A percentile compares a stretch with the other conserved stretches of the same genome.
Conservation (phyloP, 495 filamentous ascomycete genomes). For the Tuber melanosporum region DNA sequence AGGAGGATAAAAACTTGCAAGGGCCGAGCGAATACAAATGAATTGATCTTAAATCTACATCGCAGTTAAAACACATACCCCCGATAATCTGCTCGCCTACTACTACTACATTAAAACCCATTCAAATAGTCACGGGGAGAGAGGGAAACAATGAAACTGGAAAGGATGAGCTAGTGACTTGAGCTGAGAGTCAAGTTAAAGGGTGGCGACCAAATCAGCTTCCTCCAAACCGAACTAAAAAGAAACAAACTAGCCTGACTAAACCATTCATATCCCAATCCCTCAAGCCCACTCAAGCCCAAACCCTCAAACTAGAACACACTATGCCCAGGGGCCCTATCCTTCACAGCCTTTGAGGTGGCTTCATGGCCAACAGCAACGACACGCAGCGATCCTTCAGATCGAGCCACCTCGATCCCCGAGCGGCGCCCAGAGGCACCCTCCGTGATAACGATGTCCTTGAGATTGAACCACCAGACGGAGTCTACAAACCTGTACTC, state of each 20-base stretch:
- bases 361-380: not conserved
- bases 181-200: not conserved
- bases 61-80: not conserved
- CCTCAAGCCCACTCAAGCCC: not conserved
- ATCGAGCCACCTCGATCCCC: not conserved
- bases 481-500: not conserved
- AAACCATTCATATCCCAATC: not conserved
- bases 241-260: not conserved
- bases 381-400: not conserved
- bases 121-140: not conserved
- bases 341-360: not conserved
- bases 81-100: not conserved
- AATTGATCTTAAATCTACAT: not conserved
- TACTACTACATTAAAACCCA: not conserved
- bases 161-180: not conserved
- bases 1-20: not conserved
- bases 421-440: not conserved
- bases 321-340: not conserved
- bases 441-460: not conserved
- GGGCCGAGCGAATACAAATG: not conserved
- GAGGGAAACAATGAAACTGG: not conserved
- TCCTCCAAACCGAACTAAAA: not conserved
- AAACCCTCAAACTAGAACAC: not conserved
- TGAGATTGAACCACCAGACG: conserved; percentile 2
- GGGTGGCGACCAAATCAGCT: not conserved